Conservation (phyloP, 768 basidiomycete species). For the Kwoniella sp. region DNA sequence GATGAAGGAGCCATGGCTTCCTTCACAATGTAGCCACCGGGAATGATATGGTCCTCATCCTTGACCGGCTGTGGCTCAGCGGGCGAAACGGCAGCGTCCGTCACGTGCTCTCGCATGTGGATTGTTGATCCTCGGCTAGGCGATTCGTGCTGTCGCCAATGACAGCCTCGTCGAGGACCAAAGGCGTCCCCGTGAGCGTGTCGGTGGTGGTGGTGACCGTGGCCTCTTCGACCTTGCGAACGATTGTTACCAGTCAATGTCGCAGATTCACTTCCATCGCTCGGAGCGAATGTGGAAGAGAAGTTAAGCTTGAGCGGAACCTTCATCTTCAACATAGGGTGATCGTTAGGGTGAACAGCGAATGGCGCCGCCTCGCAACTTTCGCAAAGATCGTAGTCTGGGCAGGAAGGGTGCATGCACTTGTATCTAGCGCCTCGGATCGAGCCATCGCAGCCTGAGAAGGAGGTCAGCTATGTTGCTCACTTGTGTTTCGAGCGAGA, state of each 20-base stretch:
- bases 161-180: conserved; percentile 20
- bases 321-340: conserved; percentile 56
- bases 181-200: conserved; percentile 25
- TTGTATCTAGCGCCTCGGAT: conserved; percentile 52
- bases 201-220: conserved; percentile 10
- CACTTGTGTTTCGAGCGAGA: background rate
- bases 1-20: conserved; percentile 16
- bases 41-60: conserved; percentile 15
- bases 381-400: conserved; percentile 56
- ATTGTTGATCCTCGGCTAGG: conserved; percentile 10
- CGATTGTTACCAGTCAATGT: background rate
- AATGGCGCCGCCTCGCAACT: conserved; percentile 51
- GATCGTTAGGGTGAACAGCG: conserved; percentile 44
- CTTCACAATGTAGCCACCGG: conserved; percentile 25
- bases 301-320: conserved; percentile 33
- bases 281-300: conserved; percentile 21
- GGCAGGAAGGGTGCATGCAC: conserved; percentile 56
- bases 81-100: background rate
- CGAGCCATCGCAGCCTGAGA: conserved; percentile 39
- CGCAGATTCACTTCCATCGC: conserved; percentile 11
- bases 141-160: conserved; percentile 25
- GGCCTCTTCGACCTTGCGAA: conserved; percentile 11
- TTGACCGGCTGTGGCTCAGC: background rate
- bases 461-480: conserved; percentile 5
- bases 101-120: conserved; percentile 8